phyloP scores from a whole-genome alignment of 179 eudicot species.

The Carnegiea gigantea region DNA sequence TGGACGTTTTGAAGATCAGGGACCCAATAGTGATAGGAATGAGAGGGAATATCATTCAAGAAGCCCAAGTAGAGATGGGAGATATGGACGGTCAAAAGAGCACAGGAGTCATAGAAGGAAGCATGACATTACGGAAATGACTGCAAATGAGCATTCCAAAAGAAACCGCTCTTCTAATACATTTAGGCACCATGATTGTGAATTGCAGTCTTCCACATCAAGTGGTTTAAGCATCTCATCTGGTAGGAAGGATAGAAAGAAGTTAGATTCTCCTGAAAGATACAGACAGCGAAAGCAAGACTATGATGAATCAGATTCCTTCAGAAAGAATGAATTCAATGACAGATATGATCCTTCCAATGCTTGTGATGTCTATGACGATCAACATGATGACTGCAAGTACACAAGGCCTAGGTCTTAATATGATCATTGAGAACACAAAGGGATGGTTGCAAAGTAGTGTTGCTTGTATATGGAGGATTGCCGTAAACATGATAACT shows the following conservation, averaged over 20 bases:
- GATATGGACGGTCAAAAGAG: slow-evolving; percentile 34
- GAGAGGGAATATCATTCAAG: slow-evolving; percentile 37
- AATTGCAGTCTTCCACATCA: slow-evolving; percentile 18
- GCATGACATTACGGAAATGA: slow-evolving; percentile 21
- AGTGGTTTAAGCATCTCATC: slow-evolving; percentile 25
- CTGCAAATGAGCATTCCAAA: slow-evolving; percentile 30
- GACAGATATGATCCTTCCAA: slow-evolving; percentile 89
- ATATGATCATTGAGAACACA: slow-evolving; percentile 12
- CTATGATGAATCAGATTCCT: slow-evolving; percentile 35
- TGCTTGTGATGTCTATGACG: slow-evolving; percentile 41
- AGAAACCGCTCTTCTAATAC: slow-evolving; percentile 18
- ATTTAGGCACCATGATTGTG: slow-evolving; percentile 20
- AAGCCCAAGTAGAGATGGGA: slow-evolving; percentile 41
- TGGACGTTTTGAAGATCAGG: slow-evolving; percentile 33
- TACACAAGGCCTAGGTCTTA: slow-evolving; percentile 23
- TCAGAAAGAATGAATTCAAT: slow-evolving; percentile 38
- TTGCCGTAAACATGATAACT: not conserved
- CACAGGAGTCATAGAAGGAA: slow-evolving; percentile 37
- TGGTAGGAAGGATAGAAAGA: slow-evolving; percentile 40
- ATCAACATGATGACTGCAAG: slow-evolving; percentile 32
- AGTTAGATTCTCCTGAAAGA: slow-evolving; percentile 35
- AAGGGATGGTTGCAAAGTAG: slow-evolving; percentile 5
- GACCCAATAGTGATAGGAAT: slow-evolving; percentile 34
- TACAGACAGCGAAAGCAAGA: slow-evolving; percentile 32
- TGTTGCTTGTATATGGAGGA: slow-evolving; percentile 20